These are phyloP conservation scores for Psilocybe cyanescens DNA, from an alignment of 768 basidiomycete species.

Conservation along the genomic window DNA sequence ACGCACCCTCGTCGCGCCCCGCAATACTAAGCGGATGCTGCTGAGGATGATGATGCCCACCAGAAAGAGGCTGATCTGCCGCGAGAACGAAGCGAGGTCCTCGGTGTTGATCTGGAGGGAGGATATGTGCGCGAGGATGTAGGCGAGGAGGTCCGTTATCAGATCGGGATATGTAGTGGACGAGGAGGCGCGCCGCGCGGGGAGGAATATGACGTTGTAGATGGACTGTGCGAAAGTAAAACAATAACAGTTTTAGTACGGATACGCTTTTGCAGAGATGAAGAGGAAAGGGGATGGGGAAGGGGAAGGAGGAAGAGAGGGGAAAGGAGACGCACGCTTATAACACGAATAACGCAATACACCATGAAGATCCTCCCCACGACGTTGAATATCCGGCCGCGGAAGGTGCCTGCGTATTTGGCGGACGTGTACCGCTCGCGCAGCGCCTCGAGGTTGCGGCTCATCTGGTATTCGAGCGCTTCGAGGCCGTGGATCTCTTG, in stretches of 20 bases:
- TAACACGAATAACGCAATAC: conserved; percentile 67
- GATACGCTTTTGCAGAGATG: background rate
- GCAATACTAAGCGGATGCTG: conserved; percentile 71
- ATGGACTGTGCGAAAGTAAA: conserved; percentile 41
- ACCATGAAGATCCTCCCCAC: conserved; percentile 60
- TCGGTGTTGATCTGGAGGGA: conserved; percentile 28
- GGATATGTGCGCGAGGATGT: conserved; percentile 31
- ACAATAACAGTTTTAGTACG: background rate
- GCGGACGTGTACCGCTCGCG: conserved; percentile 51
- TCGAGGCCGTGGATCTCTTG: conserved; percentile 70
- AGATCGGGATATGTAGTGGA: conserved; percentile 45
- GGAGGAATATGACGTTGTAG: conserved; percentile 51
- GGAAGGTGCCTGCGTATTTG: conserved; percentile 55
- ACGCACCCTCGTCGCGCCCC: conserved; percentile 64
- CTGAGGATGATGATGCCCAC: conserved; percentile 79
- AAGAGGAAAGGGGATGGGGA: background rate
- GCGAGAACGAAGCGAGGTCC: conserved; percentile 43
- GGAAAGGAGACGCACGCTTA: conserved; percentile 51
- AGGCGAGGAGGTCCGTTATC: conserved; percentile 38
- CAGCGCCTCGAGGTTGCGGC: conserved; percentile 53
- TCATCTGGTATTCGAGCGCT: conserved; percentile 72
- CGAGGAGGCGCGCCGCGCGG: conserved; percentile 31
- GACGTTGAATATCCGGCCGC: conserved; percentile 51
- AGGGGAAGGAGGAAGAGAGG: too few relatives aligned
- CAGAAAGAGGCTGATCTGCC: conserved; percentile 64